Evolutionary conservation across 2,329 filamentous ascomycete species (phyloP).

Genomic region (Huntiella decipiens): DNA sequence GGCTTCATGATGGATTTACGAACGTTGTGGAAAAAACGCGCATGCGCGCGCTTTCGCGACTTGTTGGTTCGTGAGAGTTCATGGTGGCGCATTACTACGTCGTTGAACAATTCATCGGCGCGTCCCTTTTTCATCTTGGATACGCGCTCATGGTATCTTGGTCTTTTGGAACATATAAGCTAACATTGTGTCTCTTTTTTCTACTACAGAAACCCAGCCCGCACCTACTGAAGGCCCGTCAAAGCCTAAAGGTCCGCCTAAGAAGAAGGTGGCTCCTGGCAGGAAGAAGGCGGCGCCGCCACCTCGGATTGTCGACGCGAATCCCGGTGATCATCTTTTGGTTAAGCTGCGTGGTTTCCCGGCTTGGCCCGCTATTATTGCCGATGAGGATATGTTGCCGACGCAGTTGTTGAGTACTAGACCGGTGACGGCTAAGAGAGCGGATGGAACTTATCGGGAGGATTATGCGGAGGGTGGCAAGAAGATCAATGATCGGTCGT

Average conservation of each 20-base stretch:
- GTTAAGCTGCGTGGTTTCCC: constrained; percentile 90
- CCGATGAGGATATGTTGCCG: constrained; percentile 87
- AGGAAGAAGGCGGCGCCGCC: constrained; percentile 69
- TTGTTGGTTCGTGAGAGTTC: too few species aligned
- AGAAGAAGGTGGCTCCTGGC: constrained; percentile 55
- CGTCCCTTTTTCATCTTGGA: too few species aligned
- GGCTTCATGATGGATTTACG: too few species aligned
- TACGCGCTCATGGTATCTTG: too few species aligned
- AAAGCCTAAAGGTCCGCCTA: constrained; percentile 22
- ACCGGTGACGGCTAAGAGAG: constrained; percentile 63
- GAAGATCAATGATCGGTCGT: constrained; percentile 67
- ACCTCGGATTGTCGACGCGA: constrained; percentile 53
- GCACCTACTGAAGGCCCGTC: background rate
- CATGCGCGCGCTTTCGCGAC: too few species aligned
- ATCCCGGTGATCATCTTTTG: constrained; percentile 82
- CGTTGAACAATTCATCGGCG: too few species aligned
- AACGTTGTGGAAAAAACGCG: too few species aligned
- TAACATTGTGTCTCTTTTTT: background rate
- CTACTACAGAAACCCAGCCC: background rate
- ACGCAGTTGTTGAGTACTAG: constrained; percentile 54
- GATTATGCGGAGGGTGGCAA: constrained; percentile 79
- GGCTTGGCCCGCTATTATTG: constrained; percentile 85
- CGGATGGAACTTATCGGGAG: constrained; percentile 72
- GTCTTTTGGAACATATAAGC: background rate
- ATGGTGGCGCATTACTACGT: too few species aligned